These are phyloP conservation scores for Diaporthe ilicicola DNA, from an alignment of 2,329 filamentous ascomycete genomes.

Conservation along the genomic window DNA sequence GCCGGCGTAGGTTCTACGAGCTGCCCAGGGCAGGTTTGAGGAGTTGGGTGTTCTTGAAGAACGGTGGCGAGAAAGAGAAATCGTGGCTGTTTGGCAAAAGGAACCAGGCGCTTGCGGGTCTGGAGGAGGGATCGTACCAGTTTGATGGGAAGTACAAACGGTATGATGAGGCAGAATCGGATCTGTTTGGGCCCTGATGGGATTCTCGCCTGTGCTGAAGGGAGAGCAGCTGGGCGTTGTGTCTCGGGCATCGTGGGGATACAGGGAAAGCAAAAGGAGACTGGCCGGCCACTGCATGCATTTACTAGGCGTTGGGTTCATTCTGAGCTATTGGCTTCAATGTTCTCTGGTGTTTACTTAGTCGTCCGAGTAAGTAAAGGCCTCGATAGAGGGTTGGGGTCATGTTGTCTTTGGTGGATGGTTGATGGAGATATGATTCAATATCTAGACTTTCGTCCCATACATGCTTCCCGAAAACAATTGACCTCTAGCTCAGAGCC, in stretches of 20 bases:
- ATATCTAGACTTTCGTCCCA: not conserved
- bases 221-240: not conserved
- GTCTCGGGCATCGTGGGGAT: not conserved
- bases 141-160: conserved; percentile 34
- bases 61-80: conserved; percentile 13
- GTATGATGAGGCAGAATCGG: conserved; percentile 36
- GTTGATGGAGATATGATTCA: not conserved
- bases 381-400: not conserved
- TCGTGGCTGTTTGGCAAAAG: conserved; percentile 36
- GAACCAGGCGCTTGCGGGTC: conserved; percentile 36
- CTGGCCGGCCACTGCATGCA: conserved; percentile 13
- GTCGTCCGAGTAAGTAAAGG: not conserved
- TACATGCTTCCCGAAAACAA: too few relatives aligned
- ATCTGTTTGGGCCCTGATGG: conserved; percentile 2
- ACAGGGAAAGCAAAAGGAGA: not conserved
- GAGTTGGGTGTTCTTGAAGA: conserved; percentile 38
- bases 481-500: too few relatives aligned
- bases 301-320: conserved; percentile 10
- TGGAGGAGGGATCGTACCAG: conserved; percentile 36
- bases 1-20: conserved; percentile 34
- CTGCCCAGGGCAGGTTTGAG: conserved; percentile 42
- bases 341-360: not conserved
- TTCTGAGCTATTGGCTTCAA: not conserved
- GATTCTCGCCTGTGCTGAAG: not conserved
- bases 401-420: not conserved